phyloP scores from a whole-genome alignment of 371 early-diverging fungal species.

The Rhizopus stolonifer region DNA sequence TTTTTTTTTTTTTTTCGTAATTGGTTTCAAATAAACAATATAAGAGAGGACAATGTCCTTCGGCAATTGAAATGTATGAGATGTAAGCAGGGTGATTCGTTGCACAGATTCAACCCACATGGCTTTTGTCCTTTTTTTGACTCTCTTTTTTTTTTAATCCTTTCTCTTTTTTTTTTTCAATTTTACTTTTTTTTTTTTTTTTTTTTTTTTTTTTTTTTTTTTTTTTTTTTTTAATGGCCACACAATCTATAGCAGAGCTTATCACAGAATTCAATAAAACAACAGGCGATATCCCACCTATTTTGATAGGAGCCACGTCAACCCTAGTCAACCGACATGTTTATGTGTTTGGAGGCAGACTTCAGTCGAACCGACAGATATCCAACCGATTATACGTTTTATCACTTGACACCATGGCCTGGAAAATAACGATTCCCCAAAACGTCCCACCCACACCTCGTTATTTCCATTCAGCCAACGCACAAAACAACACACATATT shows the following conservation, averaged over 20 bases:
- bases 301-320: slow-evolving; percentile 64
- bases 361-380: slow-evolving; percentile 54
- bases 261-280: slow-evolving; percentile 39
- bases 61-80: neutral
- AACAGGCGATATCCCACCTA: slow-evolving; percentile 58
- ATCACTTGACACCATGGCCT: slow-evolving; percentile 46
- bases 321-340: slow-evolving; percentile 55
- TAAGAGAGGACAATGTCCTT: neutral
- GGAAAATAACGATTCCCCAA: slow-evolving; percentile 37
- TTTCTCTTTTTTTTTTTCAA: neutral
- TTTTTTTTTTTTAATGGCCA: slow-evolving; percentile 1
- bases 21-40: too few species aligned
- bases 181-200: neutral
- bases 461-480: slow-evolving; percentile 74
- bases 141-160: neutral
- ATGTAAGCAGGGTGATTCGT: neutral
- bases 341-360: slow-evolving; percentile 72
- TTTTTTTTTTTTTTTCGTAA: too few species aligned
- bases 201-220: neutral
- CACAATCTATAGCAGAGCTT: slow-evolving; percentile 43
- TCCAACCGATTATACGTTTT: slow-evolving; percentile 61
- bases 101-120: neutral
- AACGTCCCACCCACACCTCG: slow-evolving; percentile 43
- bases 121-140: slow-evolving; percentile 6
- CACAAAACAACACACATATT: slow-evolving; percentile 23